Evolutionary conservation across 495 filamentous ascomycete genomes (phyloP).

Genomic region (Penicillium manginii): DNA sequence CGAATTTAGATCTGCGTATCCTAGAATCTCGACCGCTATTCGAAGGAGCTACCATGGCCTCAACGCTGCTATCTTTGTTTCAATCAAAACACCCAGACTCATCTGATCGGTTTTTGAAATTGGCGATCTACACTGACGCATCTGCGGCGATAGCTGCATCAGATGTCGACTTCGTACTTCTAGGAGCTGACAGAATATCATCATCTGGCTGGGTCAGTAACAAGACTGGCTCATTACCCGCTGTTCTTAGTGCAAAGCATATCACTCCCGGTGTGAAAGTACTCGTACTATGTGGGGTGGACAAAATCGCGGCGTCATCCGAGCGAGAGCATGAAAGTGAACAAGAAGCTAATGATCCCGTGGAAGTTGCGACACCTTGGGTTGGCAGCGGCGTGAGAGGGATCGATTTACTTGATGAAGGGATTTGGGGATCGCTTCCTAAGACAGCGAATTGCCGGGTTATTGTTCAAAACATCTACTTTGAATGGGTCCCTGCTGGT

Average conservation of each 20-base stretch:
- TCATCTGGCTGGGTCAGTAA: constrained; percentile 59
- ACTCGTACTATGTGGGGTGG: constrained; percentile 58
- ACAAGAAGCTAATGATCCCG: constrained; percentile 51
- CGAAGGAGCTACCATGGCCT: constrained; percentile 63
- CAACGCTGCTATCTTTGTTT: constrained; percentile 43
- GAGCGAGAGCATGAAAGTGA: constrained; percentile 38
- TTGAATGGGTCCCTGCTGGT: constrained; percentile 64
- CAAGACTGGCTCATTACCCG: constrained; percentile 66
- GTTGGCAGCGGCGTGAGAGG: constrained; percentile 27
- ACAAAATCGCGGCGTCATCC: constrained; percentile 55
- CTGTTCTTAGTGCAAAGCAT: constrained; percentile 52
- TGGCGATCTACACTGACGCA: constrained; percentile 65
- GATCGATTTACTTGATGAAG: constrained; percentile 23
- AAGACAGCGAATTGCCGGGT: constrained; percentile 26
- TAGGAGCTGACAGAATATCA: constrained; percentile 67
- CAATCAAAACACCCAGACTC: constrained; percentile 21
- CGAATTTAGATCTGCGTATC: constrained; percentile 56
- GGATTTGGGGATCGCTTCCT: not conserved
- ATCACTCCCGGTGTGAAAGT: constrained; percentile 47
- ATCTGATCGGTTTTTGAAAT: constrained; percentile 24
- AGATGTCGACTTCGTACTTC: constrained; percentile 54
- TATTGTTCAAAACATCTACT: constrained; percentile 60
- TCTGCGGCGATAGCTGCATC: constrained; percentile 54
- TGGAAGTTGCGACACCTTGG: constrained; percentile 56
- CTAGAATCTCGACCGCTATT: constrained; percentile 69